A percentile compares a stretch with the other conserved stretches of the same genome.
phyloP scores from a whole-genome alignment of 176 grass and related monocot genomes.

The Triticum turgidum region DNA sequence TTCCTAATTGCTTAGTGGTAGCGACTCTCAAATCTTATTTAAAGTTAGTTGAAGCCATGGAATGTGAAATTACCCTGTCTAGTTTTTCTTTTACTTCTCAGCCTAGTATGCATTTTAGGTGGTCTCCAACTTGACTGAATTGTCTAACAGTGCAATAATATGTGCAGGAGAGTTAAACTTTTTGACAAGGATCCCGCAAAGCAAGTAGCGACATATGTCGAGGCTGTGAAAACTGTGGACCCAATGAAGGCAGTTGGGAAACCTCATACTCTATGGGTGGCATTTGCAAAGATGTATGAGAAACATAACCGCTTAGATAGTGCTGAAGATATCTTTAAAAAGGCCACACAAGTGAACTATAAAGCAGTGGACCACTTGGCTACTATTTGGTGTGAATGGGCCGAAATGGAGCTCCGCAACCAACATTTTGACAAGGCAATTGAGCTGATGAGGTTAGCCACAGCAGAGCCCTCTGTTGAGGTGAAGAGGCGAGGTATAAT shows the following conservation, averaged over 20 bases:
- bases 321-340: constrained; percentile 71
- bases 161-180: constrained; percentile 76
- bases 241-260: constrained; percentile 89
- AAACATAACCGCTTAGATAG: constrained; percentile 72
- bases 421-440: constrained; percentile 67
- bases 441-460: constrained; percentile 78
- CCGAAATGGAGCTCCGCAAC: constrained; percentile 74
- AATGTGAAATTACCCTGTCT: background rate
- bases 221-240: constrained; percentile 86
- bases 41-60: background rate
- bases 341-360: constrained; percentile 72
- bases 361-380: constrained; percentile 75
- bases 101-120: background rate
- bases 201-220: constrained; percentile 75
- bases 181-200: constrained; percentile 69
- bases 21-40: background rate
- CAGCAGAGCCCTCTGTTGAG: constrained; percentile 74
- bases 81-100: background rate
- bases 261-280: constrained; percentile 79
- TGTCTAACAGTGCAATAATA: constrained; percentile 31
- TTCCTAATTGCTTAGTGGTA: background rate
- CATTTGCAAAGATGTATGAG: constrained; percentile 87
- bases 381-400: constrained; percentile 87
- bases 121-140: background rate
- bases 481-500: constrained; percentile 79